Evolutionary conservation across 352 stramenopile species (phyloP).

Genomic region (Phytophthora cryptogea): DNA sequence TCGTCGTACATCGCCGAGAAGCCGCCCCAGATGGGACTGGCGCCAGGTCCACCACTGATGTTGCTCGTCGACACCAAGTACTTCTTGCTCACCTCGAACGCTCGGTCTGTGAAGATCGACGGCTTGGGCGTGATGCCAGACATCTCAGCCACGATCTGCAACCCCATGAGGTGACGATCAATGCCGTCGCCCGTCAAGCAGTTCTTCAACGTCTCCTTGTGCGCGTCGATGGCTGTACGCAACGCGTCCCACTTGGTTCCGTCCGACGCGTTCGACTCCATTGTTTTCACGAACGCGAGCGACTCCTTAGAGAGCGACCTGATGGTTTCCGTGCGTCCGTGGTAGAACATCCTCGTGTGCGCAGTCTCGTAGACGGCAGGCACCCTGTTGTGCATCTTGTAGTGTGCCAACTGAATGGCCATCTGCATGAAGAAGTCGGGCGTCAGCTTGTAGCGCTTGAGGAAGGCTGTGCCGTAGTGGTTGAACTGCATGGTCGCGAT

Average conservation of each 20-base stretch:
- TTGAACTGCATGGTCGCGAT: slow-evolving; percentile 91
- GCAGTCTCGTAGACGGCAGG: slow-evolving; percentile 97
- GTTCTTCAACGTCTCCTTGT: slow-evolving; percentile 92
- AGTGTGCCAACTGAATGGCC: slow-evolving; percentile 97
- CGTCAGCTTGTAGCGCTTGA: slow-evolving; percentile 95
- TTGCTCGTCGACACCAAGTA: slow-evolving; percentile 96
- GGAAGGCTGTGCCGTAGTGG: slow-evolving; percentile 91
- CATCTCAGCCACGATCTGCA: slow-evolving; percentile 94
- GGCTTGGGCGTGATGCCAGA: slow-evolving; percentile 88
- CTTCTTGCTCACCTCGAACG: slow-evolving; percentile 94
- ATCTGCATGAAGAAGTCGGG: slow-evolving; percentile 98
- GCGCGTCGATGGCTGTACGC: slow-evolving; percentile 84
- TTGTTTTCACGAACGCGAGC: slow-evolving; percentile 91
- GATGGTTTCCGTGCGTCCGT: slow-evolving; percentile 95
- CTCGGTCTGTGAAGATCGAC: slow-evolving; percentile 93
- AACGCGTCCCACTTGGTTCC: slow-evolving; percentile 89
- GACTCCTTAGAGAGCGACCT: slow-evolving; percentile 90
- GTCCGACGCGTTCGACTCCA: slow-evolving; percentile 70
- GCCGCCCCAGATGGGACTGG: slow-evolving; percentile 96
- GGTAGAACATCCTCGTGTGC: slow-evolving; percentile 97
- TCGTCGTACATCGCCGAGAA: slow-evolving; percentile 96
- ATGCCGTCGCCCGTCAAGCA: slow-evolving; percentile 89
- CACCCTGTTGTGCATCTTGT: slow-evolving; percentile 93
- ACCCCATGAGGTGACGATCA: slow-evolving; percentile 96
- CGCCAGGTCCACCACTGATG: slow-evolving; percentile 91